Base-by-base conservation (phyloP, 805 yeast species). In the Candida dajiaensis region DNA sequence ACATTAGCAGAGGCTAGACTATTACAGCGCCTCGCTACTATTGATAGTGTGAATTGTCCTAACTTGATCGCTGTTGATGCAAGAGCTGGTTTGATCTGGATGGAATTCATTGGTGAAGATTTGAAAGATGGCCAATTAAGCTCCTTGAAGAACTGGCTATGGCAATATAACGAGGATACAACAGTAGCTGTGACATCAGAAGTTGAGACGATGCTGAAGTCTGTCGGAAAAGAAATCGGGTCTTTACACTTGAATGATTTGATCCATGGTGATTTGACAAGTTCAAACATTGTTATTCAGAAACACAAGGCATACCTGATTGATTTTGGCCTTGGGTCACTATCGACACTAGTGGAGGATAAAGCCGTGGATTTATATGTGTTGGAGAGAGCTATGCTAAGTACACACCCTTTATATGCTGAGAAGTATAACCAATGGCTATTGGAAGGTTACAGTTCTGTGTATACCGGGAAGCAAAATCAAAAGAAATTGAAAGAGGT, bases 331-430 rank as follows among this genome's bases (percentile, higher is more conserved):
- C 71, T 94, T 18, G 85, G 95, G 2, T 80, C 89, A 12, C 81
- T 81, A 47, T 80, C 95, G 0, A 73, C 75, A 1, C 62, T 89
- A 50, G 76, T 85, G 0, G 99, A 94, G 57, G 98, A 92, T 59
- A 89, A 88, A 64, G 98, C 98, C 3, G 99, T 94, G n/a, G 99
- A 94, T 64, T 65, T 94, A 49, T 94, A 94, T 57, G 98, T 94
- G 11, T 67, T 94, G 50, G 99, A 94, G 65, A 72, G 98, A 57
- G 98, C 99, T 0, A 76, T 94, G 18, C 68, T 80, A 26, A 87
- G 96, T 54, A 94, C 99, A 1, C 99, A 94, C 65, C 92, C 98
- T 0, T 72, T 74, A 6, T 77, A 76, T 57, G 73, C 96, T 2
- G 74, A 72, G 1, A 57, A 63, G 38, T 89, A 89, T 62, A 82